Base-by-base conservation (phyloP, 345 rosid genomes). In the Eucalyptus decipiens region DNA sequence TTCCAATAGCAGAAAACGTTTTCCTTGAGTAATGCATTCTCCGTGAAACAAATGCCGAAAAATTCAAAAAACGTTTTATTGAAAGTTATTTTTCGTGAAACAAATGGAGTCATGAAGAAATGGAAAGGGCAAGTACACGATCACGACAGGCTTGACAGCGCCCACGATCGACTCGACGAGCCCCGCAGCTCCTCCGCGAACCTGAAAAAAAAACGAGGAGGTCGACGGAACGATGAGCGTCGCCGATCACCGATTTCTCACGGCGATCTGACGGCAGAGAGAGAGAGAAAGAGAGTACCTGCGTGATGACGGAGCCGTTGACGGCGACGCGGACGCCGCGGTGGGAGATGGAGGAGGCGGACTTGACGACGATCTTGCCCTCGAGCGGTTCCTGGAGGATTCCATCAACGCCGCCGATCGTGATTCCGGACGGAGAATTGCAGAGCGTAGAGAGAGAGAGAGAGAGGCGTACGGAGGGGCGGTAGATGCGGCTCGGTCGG, bases 151-250 rank as follows among this genome's bases (percentile, higher is more conserved):
- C 91, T 95, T 96, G 90, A 97, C 90, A 76, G 93, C 98, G 50
- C 98, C 98, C 89, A 95, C 96, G 23, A 96, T 89, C 8, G 99
- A 94, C 91, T 97, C 99, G 52, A 97, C 92, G 56, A 97, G 95
- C 32, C 99, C 99, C 6, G 98, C 98, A 42, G 99, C 93, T 88
- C 98, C 98, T 93, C 99, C 97, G 42, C 98, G 96, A 89, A 96
- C 94, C 99, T 97, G 85, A 86, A 43, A 85, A 43, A 67, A 19
- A 19, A 52, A 87, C 43, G 52, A 34, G 62, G 67, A 37, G 83
- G 81, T 18, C 8, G 40, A 18, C 11, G 23, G 43, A 72, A 72
- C 81, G 8, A 72, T 72, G 26, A 76, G 47, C 83, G 6, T 37
- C 45, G 42, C 76, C 81, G 11, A 76, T 76, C 83, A 72, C 45